Evolutionary conservation across 495 filamentous ascomycete species (phyloP).

Genomic region (Pseudomonodictys pantanalensis): DNA sequence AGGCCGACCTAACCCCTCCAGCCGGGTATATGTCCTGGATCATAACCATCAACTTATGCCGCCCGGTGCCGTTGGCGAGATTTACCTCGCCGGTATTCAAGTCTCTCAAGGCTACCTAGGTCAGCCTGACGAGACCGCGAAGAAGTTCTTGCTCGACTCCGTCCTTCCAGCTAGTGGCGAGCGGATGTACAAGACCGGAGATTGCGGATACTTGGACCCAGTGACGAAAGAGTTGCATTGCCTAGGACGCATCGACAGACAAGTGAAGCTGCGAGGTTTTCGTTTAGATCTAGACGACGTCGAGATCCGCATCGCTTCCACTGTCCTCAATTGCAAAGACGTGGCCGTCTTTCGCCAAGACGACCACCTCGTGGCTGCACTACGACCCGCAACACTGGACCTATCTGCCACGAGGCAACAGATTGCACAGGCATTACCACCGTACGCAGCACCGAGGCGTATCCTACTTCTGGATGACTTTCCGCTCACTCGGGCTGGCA

Average conservation of each 20-base stretch:
- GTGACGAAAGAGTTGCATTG: not conserved
- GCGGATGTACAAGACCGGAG: not conserved
- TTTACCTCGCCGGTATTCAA: slow-evolving; percentile 42
- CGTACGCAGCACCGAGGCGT: not conserved
- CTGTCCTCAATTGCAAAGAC: not conserved
- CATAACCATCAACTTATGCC: slow-evolving; percentile 21
- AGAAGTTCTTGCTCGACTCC: slow-evolving; percentile 5
- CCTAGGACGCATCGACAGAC: slow-evolving; percentile 44
- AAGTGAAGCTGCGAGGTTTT: slow-evolving; percentile 48
- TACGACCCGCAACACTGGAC: no score
- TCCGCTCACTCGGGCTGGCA: not conserved
- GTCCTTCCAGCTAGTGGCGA: not conserved
- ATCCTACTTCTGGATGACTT: not conserved
- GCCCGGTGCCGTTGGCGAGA: slow-evolving; percentile 39
- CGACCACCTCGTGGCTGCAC: not conserved
- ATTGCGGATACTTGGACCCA: not conserved
- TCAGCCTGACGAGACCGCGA: slow-evolving; percentile 11
- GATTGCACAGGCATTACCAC: not conserved
- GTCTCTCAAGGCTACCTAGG: slow-evolving; percentile 41
- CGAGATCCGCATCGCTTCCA: not conserved
- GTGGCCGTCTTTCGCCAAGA: not conserved
- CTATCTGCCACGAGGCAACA: no score
- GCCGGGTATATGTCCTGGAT: slow-evolving; percentile 39
- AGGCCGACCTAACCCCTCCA: slow-evolving; percentile 35
- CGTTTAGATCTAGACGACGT: slow-evolving; percentile 45